Evolutionary conservation across 2,329 filamentous ascomycete genomes (phyloP), one percentile per base, ranked within the genome.

Genomic region (Coniochaeta pulveracea): DNA sequence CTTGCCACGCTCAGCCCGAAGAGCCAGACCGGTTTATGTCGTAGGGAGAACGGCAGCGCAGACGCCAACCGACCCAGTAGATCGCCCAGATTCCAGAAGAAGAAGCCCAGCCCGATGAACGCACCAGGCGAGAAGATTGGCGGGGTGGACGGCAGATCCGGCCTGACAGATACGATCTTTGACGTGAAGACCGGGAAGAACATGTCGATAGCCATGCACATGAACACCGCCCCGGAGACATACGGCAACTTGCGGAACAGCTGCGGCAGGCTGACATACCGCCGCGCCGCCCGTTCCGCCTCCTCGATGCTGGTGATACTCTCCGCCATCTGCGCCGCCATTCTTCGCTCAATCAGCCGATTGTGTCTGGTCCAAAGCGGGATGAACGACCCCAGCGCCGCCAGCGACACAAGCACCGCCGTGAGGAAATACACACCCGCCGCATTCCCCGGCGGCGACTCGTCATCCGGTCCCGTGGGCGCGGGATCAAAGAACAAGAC

Each of bases 21-120:
- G 7, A 95, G 61, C 1, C 75, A 44, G 4, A 64, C 60, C 1
- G 88, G 86, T 11, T 71, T 67, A 32, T 73, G 65, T 0, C 69
- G 69, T 7, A 85, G 57, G n/a, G 42, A 80, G 46, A 50, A 63
- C 35, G 51, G 79, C 55, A 56, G 69, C 42, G 52, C 70, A 2
- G 85, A 80, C 2, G 73, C 53, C 14, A 93, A 58, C 7, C 91
- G 75, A 5, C 91, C 91, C 10, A 72, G 40, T 6, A 96, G 63
- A 51, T 96, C 91, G 26, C 91, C 91, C 3, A 80, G 52, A 51
- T 96, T 98, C 91, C 91, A 98, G 51, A 91, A 74, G 38, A 96
- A 73, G 56, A 96, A 93, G 4, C 73, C 85, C 1, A 95, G 66
- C 0, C 91, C 88, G 37, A 96, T 88, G 54, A 96, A 98, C 11